Evolutionary conservation across 225 moss, liverwort and hornwort species (phyloP).

Genomic region (Bryoerythrophyllum caledonicum): DNA sequence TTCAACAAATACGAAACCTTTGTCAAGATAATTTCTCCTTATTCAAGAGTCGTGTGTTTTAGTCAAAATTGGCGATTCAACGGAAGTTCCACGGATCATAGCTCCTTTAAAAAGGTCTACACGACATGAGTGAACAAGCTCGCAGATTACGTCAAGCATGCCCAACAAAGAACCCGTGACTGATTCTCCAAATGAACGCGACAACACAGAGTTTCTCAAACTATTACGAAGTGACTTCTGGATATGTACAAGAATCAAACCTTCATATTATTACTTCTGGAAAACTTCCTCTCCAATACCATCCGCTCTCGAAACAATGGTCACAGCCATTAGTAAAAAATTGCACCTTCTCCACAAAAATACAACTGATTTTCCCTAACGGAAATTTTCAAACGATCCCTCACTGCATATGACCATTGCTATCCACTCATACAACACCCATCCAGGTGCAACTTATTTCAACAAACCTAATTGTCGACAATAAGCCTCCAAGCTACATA

Average conservation of each 20-base stretch:
- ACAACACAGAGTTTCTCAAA: neutral
- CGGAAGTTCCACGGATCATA: neutral
- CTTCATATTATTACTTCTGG: neutral
- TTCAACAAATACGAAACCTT: conserved; percentile 8
- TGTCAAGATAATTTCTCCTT: neutral
- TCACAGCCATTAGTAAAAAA: neutral
- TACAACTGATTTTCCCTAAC: neutral
- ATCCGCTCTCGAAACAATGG: neutral
- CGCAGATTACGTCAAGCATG: neutral
- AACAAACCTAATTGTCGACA: neutral
- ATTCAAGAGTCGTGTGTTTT: conserved; percentile 9
- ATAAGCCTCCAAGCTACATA: neutral
- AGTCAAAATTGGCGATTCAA: conserved; percentile 3
- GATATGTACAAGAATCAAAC: neutral
- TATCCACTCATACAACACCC: neutral
- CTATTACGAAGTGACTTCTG: neutral
- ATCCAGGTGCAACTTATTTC: conserved; percentile 1
- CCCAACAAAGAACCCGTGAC: too few species aligned
- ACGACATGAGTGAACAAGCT: neutral
- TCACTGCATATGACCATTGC: neutral
- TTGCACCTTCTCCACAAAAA: neutral
- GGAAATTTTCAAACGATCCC: neutral
- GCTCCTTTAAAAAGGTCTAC: neutral
- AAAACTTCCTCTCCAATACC: neutral
- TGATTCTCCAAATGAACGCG: neutral